A percentile compares a stretch with the other conserved stretches of the same genome.
These are phyloP conservation scores for Urochloa ruziziensis DNA, from an alignment of 176 grass and related monocot genomes.

Conservation along the genomic window DNA sequence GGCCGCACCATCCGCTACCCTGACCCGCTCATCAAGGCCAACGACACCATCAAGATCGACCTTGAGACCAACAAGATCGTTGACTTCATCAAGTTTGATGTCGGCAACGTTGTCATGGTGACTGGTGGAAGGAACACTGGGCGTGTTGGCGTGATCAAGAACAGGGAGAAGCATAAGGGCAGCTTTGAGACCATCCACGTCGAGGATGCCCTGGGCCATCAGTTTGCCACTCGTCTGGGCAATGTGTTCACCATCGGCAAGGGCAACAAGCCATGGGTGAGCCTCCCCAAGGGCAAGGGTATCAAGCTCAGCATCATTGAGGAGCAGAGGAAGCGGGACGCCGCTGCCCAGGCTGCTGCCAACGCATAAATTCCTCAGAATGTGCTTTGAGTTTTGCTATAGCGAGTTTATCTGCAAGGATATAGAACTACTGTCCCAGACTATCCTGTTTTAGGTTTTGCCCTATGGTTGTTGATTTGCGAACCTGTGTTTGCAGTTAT, in stretches of 20 bases:
- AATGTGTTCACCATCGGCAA: slow-evolving; percentile 76
- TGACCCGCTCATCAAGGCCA: slow-evolving; percentile 66
- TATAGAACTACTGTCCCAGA: slow-evolving; percentile 28
- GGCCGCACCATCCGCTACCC: slow-evolving; percentile 67
- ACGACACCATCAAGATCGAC: slow-evolving; percentile 68
- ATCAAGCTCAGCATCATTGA: slow-evolving; percentile 70
- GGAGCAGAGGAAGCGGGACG: slow-evolving; percentile 54
- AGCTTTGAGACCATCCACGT: slow-evolving; percentile 68
- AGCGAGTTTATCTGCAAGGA: slow-evolving; percentile 16
- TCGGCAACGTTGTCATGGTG: slow-evolving; percentile 60
- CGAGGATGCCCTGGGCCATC: slow-evolving; percentile 57
- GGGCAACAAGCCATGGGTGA: slow-evolving; percentile 57
- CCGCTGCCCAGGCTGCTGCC: slow-evolving; percentile 26
- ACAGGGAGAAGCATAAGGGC: slow-evolving; percentile 73
- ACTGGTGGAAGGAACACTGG: slow-evolving; percentile 68
- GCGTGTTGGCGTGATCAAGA: slow-evolving; percentile 62
- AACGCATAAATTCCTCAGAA: background rate
- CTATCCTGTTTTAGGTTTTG: slow-evolving; percentile 26
- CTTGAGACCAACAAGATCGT: slow-evolving; percentile 58
- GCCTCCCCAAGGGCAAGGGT: slow-evolving; percentile 68
- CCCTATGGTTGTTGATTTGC: slow-evolving; percentile 7
- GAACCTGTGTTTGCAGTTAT: slow-evolving; percentile 20
- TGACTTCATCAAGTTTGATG: slow-evolving; percentile 75
- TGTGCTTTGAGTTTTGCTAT: slow-evolving; percentile 29
- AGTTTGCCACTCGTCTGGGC: slow-evolving; percentile 50